phyloP scores from a whole-genome alignment of 2,329 filamentous ascomycete genomes.

The Diplodia scrobiculata region DNA sequence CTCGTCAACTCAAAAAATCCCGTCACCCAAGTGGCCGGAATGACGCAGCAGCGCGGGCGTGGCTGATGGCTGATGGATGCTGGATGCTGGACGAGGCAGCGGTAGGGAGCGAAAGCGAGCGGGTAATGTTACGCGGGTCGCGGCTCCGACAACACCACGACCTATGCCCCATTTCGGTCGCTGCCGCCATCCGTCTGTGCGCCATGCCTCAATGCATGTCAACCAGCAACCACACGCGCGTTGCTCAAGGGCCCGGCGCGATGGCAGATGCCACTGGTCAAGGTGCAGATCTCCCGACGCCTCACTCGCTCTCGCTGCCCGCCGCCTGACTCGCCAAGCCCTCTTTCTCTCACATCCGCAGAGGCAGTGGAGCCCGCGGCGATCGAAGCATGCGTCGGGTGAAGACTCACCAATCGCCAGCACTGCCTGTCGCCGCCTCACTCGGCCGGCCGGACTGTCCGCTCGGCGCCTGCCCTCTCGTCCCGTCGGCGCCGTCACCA shows the following conservation, averaged over 20 bases:
- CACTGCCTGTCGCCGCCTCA: not conserved
- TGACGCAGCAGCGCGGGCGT: not conserved
- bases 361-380: not conserved
- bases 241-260: too few relatives aligned
- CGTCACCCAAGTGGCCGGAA: constrained; percentile 8
- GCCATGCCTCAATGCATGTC: constrained; percentile 12
- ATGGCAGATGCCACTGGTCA: not conserved
- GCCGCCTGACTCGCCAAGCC: constrained; percentile 20
- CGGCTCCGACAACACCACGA: not conserved
- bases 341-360: not conserved
- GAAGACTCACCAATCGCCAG: not conserved
- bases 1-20: constrained; percentile 9
- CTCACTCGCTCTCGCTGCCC: constrained; percentile 12
- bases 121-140: constrained; percentile 13
- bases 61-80: not conserved
- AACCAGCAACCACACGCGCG: not conserved
- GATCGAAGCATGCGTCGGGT: constrained; percentile 15
- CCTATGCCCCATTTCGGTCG: constrained; percentile 6
- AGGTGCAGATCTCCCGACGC: constrained; percentile 24
- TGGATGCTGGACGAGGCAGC: not conserved
- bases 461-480: not conserved
- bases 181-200: constrained; percentile 17
- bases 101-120: constrained; percentile 8
- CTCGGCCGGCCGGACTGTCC: not conserved
- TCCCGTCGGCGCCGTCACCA: not conserved